Percentiles rank a stretch among this genome's conserved stretches.
These are phyloP conservation scores for Fereydounia khargensis DNA, from an alignment of 1,284 basidiomycete species.

Conservation along the genomic window DNA sequence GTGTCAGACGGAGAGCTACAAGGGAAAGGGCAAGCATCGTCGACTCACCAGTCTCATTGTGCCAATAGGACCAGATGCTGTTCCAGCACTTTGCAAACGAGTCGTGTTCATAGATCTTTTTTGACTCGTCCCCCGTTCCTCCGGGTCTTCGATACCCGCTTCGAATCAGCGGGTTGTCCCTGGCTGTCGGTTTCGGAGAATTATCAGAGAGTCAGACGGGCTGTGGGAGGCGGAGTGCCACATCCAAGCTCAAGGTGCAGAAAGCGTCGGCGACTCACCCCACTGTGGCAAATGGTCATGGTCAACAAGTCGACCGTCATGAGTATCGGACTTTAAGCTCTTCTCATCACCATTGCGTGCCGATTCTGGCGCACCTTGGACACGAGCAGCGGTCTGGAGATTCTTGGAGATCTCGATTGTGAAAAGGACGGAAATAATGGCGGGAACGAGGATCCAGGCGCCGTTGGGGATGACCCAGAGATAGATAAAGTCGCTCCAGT, in stretches of 20 bases:
- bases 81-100: slow-evolving; percentile 48
- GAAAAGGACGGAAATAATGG: slow-evolving; percentile 62
- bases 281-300: slow-evolving; percentile 45
- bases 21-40: background rate
- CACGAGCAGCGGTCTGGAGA: slow-evolving; percentile 32
- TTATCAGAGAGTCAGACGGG: too few relatives aligned
- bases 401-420: slow-evolving; percentile 15
- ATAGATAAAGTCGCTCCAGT: slow-evolving; percentile 62
- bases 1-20: background rate
- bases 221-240: too few relatives aligned
- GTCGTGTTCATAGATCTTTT: slow-evolving; percentile 42
- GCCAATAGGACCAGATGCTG: slow-evolving; percentile 54
- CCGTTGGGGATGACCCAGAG: slow-evolving; percentile 78
- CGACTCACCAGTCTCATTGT: slow-evolving; percentile 52
- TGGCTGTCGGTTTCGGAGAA: too few relatives aligned
- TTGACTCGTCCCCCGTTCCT: slow-evolving; percentile 15
- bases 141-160: slow-evolving; percentile 53
- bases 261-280: slow-evolving; percentile 16
- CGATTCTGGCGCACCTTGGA: slow-evolving; percentile 17
- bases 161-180: slow-evolving; percentile 50
- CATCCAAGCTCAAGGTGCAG: too few relatives aligned
- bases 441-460: slow-evolving; percentile 71
- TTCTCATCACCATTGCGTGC: background rate
- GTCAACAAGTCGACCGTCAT: slow-evolving; percentile 27
- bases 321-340: too few relatives aligned